These are phyloP conservation scores for Phytophthora pini DNA, from an alignment of 352 stramenopile species.

Conservation along the genomic window DNA sequence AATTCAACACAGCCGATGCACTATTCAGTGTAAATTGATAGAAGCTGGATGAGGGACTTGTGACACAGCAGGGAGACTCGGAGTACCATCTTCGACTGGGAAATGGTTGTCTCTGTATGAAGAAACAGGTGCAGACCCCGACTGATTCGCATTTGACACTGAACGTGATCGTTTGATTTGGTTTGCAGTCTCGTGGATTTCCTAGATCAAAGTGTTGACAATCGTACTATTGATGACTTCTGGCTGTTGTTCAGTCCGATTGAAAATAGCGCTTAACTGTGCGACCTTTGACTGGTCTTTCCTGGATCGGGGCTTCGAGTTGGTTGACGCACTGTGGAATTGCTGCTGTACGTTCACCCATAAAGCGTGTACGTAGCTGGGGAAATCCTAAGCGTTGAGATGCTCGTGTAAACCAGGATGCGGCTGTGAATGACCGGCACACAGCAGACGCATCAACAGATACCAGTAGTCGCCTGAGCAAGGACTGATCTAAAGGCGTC, in stretches of 20 bases:
- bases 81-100: neutral
- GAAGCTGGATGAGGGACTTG: slow-evolving; percentile 1
- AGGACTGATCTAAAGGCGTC: slow-evolving; percentile 14
- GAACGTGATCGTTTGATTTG: neutral
- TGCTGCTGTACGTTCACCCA: slow-evolving; percentile 17
- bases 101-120: neutral
- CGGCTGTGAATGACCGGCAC: slow-evolving; percentile 14
- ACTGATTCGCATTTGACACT: slow-evolving; percentile 9
- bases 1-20: slow-evolving; percentile 11
- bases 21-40: slow-evolving; percentile 1
- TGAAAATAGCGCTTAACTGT: slow-evolving; percentile 25
- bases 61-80: slow-evolving; percentile 8
- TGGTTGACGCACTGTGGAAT: neutral
- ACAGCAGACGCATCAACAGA: slow-evolving; percentile 7
- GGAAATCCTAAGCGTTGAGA: slow-evolving; percentile 1
- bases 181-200: slow-evolving; percentile 13
- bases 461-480: slow-evolving; percentile 13
- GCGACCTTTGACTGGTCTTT: slow-evolving; percentile 22
- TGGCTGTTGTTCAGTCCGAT: slow-evolving; percentile 1
- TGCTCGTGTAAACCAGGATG: slow-evolving; percentile 22
- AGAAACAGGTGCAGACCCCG: neutral
- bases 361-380: neutral
- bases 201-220: neutral
- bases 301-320: slow-evolving; percentile 10
- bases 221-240: too few species aligned